Percentiles rank a stretch among this genome's conserved stretches.
Conservation (phyloP, 495 filamentous ascomycete species). For the Tuber borchii region DNA sequence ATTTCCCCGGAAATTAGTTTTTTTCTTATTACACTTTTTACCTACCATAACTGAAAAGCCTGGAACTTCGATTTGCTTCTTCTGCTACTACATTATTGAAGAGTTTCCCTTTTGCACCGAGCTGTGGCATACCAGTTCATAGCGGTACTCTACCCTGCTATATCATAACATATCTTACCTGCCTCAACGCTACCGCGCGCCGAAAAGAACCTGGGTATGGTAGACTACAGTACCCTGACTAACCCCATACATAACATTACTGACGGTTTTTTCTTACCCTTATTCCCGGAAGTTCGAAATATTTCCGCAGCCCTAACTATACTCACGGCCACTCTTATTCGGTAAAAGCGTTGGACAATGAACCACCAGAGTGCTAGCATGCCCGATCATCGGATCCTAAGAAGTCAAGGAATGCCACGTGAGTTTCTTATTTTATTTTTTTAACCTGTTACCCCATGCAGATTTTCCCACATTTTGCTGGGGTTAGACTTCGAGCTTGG, state of each 20-base stretch:
- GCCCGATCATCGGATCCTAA: background rate
- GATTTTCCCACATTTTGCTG: background rate
- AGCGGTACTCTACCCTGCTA: background rate
- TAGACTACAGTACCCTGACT: background rate
- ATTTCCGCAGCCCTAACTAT: background rate
- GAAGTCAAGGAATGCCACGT: background rate
- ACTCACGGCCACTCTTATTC: background rate
- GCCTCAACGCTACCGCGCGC: background rate
- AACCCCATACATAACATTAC: background rate
- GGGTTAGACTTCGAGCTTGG: background rate
- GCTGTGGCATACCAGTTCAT: background rate
- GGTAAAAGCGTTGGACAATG: background rate
- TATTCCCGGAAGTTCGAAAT: background rate
- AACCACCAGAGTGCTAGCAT: background rate
- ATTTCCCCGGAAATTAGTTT: background rate
- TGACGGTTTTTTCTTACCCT: background rate
- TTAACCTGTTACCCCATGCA: background rate
- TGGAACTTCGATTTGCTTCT: background rate
- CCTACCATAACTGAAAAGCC: background rate
- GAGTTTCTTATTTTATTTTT: background rate
- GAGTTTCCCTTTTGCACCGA: background rate
- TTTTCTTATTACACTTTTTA: background rate
- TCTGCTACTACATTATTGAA: background rate
- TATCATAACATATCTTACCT: background rate
- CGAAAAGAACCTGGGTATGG: conserved; percentile 3